Conservation (phyloP, 495 filamentous ascomycete genomes). For the Lophiotrema nucula region DNA sequence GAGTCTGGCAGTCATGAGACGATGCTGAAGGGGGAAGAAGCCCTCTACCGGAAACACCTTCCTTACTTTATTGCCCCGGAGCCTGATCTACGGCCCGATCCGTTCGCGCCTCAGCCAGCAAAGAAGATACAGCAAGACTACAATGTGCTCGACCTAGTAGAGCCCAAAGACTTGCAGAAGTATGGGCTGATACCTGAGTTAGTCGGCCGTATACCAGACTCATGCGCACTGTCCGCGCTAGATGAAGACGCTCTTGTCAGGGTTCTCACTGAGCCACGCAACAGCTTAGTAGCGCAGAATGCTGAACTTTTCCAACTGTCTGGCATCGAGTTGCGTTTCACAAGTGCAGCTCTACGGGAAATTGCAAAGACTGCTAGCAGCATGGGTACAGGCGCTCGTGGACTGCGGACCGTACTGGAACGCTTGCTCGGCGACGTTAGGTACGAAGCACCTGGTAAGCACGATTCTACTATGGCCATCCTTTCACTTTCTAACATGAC, state of each 20-base stretch:
- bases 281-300: constrained; percentile 83
- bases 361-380: constrained; percentile 69
- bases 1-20: constrained; percentile 46
- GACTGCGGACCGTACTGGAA: constrained; percentile 86
- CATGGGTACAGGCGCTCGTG: constrained; percentile 86
- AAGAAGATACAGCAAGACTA: constrained; percentile 52
- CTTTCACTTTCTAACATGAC: background rate
- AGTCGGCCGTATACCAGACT: constrained; percentile 84
- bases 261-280: constrained; percentile 88
- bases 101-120: constrained; percentile 15
- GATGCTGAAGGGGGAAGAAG: constrained; percentile 51
- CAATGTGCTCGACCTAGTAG: constrained; percentile 78
- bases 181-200: constrained; percentile 96
- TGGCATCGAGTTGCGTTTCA: constrained; percentile 80
- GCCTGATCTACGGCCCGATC: background rate
- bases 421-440: constrained; percentile 80
- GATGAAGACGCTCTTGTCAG: constrained; percentile 75
- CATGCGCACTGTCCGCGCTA: constrained; percentile 77
- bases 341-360: constrained; percentile 70
- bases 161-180: constrained; percentile 78
- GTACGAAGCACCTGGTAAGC: constrained; percentile 76
- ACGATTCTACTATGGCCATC: background rate
- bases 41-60: constrained; percentile 64
- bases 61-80: constrained; percentile 59
- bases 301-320: constrained; percentile 79